Evolutionary conservation across 2,329 filamentous ascomycete genomes (phyloP), one percentile per base, ranked within the genome.

Genomic region (Trichoderma sp.): DNA sequence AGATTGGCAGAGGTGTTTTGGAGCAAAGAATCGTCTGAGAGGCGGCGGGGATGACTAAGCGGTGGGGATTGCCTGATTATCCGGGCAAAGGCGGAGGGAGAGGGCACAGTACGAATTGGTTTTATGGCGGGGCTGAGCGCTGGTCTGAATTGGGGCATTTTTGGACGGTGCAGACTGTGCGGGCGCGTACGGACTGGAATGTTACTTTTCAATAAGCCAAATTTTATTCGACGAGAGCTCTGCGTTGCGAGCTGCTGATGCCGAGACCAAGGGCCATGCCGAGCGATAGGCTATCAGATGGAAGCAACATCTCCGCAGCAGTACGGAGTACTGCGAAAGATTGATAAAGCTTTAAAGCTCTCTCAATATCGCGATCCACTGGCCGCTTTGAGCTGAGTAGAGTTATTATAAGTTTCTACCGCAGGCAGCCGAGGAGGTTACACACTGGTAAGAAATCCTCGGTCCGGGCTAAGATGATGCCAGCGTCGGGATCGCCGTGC

Each of bases 11-110:
- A 75, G 74, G 74, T 77, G 74, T 74, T 75, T 74, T 72, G 74
- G 71, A 70, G 69, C 68, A 72, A 58, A 74, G 73, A 73, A 76
- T 79, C 76, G 72, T 71, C 73, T 74, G 74, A 75, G 74, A 35
- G 69, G 73, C 73, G 73, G 68, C 56, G 73, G 68, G 74, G 68
- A 74, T 79, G 78, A 79, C 78, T 80, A 78, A 79, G 76, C 74
- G 0, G 29, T 57, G 69, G 47, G 72, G 74, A 76, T 71, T 68
- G 70, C 75, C 74, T 69, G 68, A 74, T 71, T 68, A 55, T 71
- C 40, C 69, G 70, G 61, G 58, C 72, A 73, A 72, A 66, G 47
- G 63, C 63, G 72, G 53, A 35, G 33, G 33, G 33, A 35, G 56
- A 53, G 24, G 19, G n/a, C 5, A 71, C 76, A 67, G 78, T 79